Evolutionary conservation across 495 filamentous ascomycete genomes (phyloP).

Genomic region (Tuber indicum): DNA sequence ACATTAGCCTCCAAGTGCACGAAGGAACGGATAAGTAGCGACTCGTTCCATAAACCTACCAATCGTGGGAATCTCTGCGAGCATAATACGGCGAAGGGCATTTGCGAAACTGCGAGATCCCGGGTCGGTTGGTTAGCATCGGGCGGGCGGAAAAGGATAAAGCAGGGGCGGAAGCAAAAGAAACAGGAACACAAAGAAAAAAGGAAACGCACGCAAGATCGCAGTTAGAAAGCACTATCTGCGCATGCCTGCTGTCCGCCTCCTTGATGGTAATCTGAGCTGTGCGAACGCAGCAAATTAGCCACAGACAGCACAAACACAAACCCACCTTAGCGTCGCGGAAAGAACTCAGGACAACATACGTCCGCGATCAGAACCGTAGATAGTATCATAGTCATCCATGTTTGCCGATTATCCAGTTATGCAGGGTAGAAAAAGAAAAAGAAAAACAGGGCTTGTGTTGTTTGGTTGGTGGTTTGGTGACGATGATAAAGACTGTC

Average conservation of each 20-base stretch:
- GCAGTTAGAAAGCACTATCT: conserved; percentile 42
- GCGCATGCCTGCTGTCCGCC: conserved; percentile 37
- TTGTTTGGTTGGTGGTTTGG: conserved; percentile 1
- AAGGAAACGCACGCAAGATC: conserved; percentile 37
- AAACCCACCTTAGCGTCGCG: neutral
- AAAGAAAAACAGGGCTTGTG: neutral
- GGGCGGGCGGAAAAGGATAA: neutral
- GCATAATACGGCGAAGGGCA: conserved; percentile 82
- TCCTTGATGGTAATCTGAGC: conserved; percentile 42
- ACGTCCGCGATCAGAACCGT: conserved; percentile 41
- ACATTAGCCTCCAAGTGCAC: neutral
- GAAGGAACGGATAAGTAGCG: neutral
- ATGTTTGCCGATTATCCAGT: conserved; percentile 10
- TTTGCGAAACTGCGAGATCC: conserved; percentile 65
- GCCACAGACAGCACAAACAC: conserved; percentile 13
- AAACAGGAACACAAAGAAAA: neutral
- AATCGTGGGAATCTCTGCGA: conserved; percentile 90
- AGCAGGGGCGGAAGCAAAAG: conserved; percentile 1
- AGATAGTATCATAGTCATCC: conserved; percentile 40
- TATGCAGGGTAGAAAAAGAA: neutral
- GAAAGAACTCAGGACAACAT: conserved; percentile 13
- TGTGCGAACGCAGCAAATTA: neutral
- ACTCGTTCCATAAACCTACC: conserved; percentile 22
- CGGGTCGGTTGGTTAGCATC: neutral
- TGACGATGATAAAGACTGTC: neutral